Percentiles rank a stretch among this genome's conserved stretches.
These are phyloP conservation scores for Flagelloscypha sp. DNA, from an alignment of 768 basidiomycete genomes.

Conservation along the genomic window DNA sequence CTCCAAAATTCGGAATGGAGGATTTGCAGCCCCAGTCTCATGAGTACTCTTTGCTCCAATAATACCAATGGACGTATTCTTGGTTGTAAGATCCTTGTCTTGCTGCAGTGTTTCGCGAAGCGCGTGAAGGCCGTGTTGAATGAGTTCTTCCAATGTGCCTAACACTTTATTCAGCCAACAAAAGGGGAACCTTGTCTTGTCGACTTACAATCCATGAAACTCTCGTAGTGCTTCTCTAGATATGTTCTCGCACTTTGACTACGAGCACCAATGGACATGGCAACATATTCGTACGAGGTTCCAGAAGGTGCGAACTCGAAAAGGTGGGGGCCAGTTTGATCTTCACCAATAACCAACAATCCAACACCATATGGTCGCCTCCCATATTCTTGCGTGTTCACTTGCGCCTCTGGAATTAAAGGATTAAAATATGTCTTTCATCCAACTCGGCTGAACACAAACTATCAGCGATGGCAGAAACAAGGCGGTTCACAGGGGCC, in stretches of 20 bases:
- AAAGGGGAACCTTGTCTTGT: conserved; percentile 2
- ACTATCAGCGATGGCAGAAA: conserved; percentile 94
- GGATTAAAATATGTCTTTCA: conserved; percentile 3
- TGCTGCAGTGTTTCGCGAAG: conserved; percentile 96
- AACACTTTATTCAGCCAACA: background rate
- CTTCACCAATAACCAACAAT: conserved; percentile 93
- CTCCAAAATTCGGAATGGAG: conserved; percentile 81
- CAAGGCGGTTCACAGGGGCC: conserved; percentile 88
- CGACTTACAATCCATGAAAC: conserved; percentile 74
- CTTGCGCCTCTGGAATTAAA: conserved; percentile 98
- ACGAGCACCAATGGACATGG: conserved; percentile 96
- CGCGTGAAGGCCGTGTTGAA: conserved; percentile 90
- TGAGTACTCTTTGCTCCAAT: conserved; percentile 63
- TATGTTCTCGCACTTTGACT: conserved; percentile 99
- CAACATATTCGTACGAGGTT: conserved; percentile 95
- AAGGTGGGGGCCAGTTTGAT: conserved; percentile 94
- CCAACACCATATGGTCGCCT: conserved; percentile 97
- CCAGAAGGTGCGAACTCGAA: conserved; percentile 98
- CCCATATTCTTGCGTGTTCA: conserved; percentile 98
- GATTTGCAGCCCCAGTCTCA: conserved; percentile 40
- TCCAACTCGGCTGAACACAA: conserved; percentile 23
- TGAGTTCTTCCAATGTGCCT: conserved; percentile 82
- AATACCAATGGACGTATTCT: conserved; percentile 94
- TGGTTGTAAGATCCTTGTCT: conserved; percentile 88
- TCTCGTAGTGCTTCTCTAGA: conserved; percentile 88